A percentile compares a stretch with the other conserved stretches of the same genome.
These are phyloP conservation scores for Cymbopogon flexuosus DNA, from an alignment of 202 grass and related monocot species.

Conservation along the genomic window DNA sequence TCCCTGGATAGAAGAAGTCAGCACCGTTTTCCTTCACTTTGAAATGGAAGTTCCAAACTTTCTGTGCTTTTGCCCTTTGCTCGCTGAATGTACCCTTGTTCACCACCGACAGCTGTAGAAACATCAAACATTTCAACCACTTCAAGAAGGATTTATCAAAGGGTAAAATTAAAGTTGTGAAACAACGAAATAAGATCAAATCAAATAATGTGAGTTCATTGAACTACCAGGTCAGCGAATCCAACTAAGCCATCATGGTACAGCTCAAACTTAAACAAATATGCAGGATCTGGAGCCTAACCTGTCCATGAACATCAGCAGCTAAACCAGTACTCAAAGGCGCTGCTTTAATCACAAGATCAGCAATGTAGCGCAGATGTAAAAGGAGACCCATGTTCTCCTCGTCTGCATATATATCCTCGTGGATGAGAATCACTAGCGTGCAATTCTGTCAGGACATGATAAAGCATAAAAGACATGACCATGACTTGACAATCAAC, in stretches of 20 bases:
- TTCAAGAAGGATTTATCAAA: slow-evolving; percentile 6
- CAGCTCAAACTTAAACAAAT: neutral
- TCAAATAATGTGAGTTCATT: neutral
- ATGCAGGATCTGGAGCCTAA: slow-evolving; percentile 23
- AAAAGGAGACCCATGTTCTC: slow-evolving; percentile 44
- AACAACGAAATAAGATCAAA: neutral
- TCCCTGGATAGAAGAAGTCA: slow-evolving; percentile 80
- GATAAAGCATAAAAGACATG: neutral
- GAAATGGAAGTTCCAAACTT: slow-evolving; percentile 78
- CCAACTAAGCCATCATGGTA: neutral
- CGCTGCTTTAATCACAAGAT: slow-evolving; percentile 61
- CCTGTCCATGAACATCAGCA: slow-evolving; percentile 91
- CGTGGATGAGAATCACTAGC: slow-evolving; percentile 68
- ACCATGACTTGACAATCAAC: neutral
- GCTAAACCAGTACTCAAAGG: slow-evolving; percentile 77
- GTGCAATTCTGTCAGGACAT: slow-evolving; percentile 54
- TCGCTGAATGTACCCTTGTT: slow-evolving; percentile 45
- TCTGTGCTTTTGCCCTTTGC: slow-evolving; percentile 35
- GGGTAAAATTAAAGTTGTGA: neutral
- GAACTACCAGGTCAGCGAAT: neutral
- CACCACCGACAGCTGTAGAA: slow-evolving; percentile 56
- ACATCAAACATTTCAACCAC: slow-evolving; percentile 9
- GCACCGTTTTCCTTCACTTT: slow-evolving; percentile 72
- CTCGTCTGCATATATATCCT: slow-evolving; percentile 74
- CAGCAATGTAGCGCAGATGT: slow-evolving; percentile 58